Percentiles rank a stretch among this genome's conserved stretches.
phyloP scores from a whole-genome alignment of 2,329 filamentous ascomycete species.

The Cladophialophora immunda region DNA sequence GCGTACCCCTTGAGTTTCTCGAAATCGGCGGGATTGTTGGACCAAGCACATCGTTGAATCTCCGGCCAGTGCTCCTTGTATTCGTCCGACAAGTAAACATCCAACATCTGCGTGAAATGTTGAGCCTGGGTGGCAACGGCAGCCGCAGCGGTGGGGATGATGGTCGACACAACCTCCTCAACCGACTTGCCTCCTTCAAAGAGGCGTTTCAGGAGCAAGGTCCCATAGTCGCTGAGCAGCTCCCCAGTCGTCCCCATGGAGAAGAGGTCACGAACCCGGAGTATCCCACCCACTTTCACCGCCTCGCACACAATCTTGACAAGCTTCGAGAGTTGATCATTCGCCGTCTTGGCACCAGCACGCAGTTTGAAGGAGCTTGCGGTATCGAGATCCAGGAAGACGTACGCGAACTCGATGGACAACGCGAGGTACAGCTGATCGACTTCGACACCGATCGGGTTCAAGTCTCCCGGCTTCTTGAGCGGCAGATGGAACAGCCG shows the following conservation, averaged over 20 bases:
- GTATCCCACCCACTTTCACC: conserved; percentile 48
- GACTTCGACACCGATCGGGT: conserved; percentile 38
- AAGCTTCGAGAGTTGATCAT: conserved; percentile 37
- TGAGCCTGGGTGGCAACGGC: conserved; percentile 67
- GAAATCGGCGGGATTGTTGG: conserved; percentile 39
- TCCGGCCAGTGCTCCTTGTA: conserved; percentile 40
- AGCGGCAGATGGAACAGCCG: conserved; percentile 44
- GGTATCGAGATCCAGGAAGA: conserved; percentile 44
- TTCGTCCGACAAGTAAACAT: conserved; percentile 63
- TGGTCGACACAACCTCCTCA: conserved; percentile 63
- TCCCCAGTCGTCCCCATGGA: conserved; percentile 34
- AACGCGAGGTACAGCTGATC: conserved; percentile 43
- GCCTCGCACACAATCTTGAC: conserved; percentile 39
- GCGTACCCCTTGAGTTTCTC: conserved; percentile 42
- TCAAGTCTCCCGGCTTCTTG: conserved; percentile 37
- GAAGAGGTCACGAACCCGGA: conserved; percentile 45
- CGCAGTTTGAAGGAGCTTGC: conserved; percentile 41
- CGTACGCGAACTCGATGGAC: conserved; percentile 43
- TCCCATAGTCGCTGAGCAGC: conserved; percentile 61
- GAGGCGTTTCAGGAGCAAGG: conserved; percentile 64
- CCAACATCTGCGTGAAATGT: conserved; percentile 65
- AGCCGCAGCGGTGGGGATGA: conserved; percentile 65
- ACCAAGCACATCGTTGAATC: conserved; percentile 41
- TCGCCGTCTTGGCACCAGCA: conserved; percentile 34
- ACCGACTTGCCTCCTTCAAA: conserved; percentile 56